phyloP scores from a whole-genome alignment of 495 filamentous ascomycete species.

The Hypoxylon cercidicola region DNA sequence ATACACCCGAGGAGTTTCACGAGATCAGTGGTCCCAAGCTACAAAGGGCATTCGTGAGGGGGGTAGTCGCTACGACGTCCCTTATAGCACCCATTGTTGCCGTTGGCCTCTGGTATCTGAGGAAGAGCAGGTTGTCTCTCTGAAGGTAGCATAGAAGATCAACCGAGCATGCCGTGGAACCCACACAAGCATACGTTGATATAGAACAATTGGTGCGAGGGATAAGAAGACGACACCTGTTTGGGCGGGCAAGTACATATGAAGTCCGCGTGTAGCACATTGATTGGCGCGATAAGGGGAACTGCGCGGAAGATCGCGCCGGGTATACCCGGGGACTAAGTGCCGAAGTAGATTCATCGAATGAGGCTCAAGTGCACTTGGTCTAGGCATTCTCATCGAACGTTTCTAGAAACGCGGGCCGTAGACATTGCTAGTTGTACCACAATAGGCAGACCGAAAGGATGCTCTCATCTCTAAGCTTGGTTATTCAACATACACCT shows the following conservation, averaged over 20 bases:
- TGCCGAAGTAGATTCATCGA: not conserved
- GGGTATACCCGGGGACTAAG: not conserved
- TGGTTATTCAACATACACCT: constrained; percentile 22
- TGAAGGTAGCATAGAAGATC: constrained; percentile 1
- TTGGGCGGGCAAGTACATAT: not conserved
- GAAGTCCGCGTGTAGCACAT: not conserved
- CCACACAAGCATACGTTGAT: not conserved
- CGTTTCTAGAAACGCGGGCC: not conserved
- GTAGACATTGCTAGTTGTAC: not conserved
- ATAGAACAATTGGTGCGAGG: not conserved
- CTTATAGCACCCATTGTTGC: constrained; percentile 34
- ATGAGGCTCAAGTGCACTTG: not conserved
- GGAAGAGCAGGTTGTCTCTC: constrained; percentile 13
- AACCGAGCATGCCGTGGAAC: not conserved
- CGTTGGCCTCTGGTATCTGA: constrained; percentile 36
- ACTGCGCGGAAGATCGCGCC: not conserved
- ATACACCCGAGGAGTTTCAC: constrained; percentile 43
- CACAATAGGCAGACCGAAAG: not conserved
- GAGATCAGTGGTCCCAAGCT: constrained; percentile 11
- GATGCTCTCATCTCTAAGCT: not conserved
- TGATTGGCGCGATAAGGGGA: not conserved
- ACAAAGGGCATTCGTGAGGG: constrained; percentile 24
- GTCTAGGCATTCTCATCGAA: not conserved
- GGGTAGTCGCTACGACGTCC: constrained; percentile 26
- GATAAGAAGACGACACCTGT: not conserved